Evolutionary conservation across 2,329 filamentous ascomycete genomes (phyloP), one percentile per base, ranked within the genome.

Genomic region (Ophiostoma himal-ulmi): DNA sequence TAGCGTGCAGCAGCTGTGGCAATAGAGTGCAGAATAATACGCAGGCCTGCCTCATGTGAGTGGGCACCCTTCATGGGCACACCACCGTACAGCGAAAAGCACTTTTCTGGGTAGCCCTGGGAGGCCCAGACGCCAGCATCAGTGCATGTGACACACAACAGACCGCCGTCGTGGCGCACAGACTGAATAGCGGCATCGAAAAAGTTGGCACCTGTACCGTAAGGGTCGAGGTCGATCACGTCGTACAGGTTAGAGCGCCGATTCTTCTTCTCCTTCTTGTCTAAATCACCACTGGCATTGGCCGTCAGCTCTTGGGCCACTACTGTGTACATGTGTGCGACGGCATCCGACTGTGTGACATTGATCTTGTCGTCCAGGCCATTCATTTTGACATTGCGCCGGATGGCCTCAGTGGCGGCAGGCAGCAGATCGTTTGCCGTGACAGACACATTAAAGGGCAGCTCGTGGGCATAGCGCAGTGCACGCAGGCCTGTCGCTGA

Each of bases 91-190:
- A 97, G 83, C 0, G 94, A 89, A 78, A 89, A 99, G 3, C 93
- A 88, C 82, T 99, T 99, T 79, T 99, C 95, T 1, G 92, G 89
- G 77, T 98, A 99, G 70, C 94, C 93, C 75, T 92, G 91, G 0
- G 94, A 97, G 1, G 94, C 94, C 86, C 94, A 99, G 2, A 99
- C 92, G 11, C 91, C 93, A 11, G 94, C 94, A 79, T 99, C 95
- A 0, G 95, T 99, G 80, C 95, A 99, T 1, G 95, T 99, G 5
- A 99, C 91, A 78, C 94, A 97, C 5, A 99, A 85, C 54, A 99
- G 83, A 4, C 95, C 95, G 1, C 94, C 94, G 75, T 97, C 92
- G 73, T 91, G 86, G 67, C 85, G 88, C 8, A 97, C 86, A 1
- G 92, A 88, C 80, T 97, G 94, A 10, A 99, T 83, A 1, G 95